Evolutionary conservation across 2,329 filamentous ascomycete species (phyloP), one percentile per base, ranked within the genome.

Genomic region (Xylariaceae sp.): DNA sequence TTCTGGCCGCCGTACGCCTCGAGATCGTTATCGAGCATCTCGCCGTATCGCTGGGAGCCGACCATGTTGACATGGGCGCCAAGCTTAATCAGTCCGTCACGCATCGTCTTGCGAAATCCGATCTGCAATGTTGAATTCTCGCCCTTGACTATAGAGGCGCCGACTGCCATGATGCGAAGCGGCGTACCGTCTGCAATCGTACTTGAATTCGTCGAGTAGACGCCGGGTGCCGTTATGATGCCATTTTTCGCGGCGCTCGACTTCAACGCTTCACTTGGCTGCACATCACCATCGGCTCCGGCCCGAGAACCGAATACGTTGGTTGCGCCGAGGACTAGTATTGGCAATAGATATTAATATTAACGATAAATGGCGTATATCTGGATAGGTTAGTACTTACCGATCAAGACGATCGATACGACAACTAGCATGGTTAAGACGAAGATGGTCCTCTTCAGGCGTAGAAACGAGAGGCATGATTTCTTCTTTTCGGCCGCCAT

Each of bases 1-100:
- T 60, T 61, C 21, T 67, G 65, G 10, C 70, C 71, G 16, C 66
- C 65, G 48, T 71, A 73, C 1, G 68, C 70, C 55, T 74, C 71
- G 32, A 68, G 56, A 20, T 70, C 65, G 55, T 73, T 72, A 45
- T 73, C 67, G 14, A 61, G 49, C 68, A 73, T 71, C 9, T 62
- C 54, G 6, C 71, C 71, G 26, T 64, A 62, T 12, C 67, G 61
- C 26, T 68, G 66, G 14, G 70, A 68, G 10, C 71, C 71, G 7
- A 73, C 69, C 67, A 72, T 71, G 46, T 71, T 70, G 16, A 71
- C 63, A 1, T 62, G 57, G 5, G 56, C 57, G 1, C 62, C 63
- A 3, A 64, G 53, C 3, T 18, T 48, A 2, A 61, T 58, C 19
- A 71, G 56, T 43, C 69, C 65, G 9, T 60, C 61, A n/a, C 67